Evolutionary conservation across 305 asterid species (phyloP).

Genomic region (Fraxinus floribunda): DNA sequence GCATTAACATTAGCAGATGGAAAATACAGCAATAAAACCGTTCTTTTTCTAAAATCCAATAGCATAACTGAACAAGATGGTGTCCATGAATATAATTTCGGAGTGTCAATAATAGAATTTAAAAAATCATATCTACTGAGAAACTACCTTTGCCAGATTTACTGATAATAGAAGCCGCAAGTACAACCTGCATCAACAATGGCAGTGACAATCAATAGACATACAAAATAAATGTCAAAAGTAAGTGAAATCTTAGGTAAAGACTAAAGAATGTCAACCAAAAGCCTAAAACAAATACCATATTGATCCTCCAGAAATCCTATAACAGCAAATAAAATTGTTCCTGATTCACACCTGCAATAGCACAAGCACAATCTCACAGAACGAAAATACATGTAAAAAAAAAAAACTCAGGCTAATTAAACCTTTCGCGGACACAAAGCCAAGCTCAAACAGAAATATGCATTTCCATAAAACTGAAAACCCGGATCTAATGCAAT

Average conservation of each 20-base stretch:
- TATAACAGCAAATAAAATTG: constrained; percentile 1
- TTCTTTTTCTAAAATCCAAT: neutral
- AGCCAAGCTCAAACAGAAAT: neutral
- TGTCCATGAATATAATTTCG: neutral
- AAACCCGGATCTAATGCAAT: constrained; percentile 21
- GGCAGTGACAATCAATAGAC: neutral
- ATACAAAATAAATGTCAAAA: neutral
- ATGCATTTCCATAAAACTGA: neutral
- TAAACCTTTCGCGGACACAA: neutral
- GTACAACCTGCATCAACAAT: constrained; percentile 55
- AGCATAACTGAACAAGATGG: neutral
- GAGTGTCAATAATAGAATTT: neutral
- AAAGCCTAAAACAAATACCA: constrained; percentile 29
- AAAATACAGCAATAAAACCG: neutral
- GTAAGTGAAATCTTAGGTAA: neutral
- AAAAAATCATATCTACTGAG: neutral
- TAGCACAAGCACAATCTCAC: constrained; percentile 3
- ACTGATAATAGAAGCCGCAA: constrained; percentile 62
- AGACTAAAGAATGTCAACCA: neutral
- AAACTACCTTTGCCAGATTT: constrained; percentile 72
- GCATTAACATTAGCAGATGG: neutral
- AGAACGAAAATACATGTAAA: neutral
- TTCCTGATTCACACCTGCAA: constrained; percentile 14
- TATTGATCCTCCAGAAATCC: constrained; percentile 28
- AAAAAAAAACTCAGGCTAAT: neutral